Conservation (phyloP, 75 land plant species). For the Pinus tabuliformis region DNA sequence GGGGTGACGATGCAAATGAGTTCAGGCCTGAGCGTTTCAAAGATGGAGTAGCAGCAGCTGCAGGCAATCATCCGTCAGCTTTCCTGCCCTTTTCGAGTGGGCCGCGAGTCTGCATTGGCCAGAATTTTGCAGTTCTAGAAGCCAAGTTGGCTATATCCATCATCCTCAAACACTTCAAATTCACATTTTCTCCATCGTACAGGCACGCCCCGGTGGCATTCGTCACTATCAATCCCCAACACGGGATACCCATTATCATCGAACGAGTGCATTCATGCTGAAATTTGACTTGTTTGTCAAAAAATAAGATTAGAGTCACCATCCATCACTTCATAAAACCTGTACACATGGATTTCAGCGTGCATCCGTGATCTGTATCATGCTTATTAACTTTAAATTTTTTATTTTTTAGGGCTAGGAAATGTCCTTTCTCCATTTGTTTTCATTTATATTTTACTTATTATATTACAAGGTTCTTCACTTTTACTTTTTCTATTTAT, state of each 20-base stretch:
- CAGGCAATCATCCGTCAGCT: constrained; percentile 34
- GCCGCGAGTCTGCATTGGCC: constrained; percentile 32
- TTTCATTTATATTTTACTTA: too few relatives aligned
- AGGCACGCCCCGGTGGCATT: constrained; percentile 19
- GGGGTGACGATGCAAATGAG: constrained; percentile 61
- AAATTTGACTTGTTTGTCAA: background rate
- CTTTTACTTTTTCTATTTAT: too few relatives aligned
- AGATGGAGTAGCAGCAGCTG: constrained; percentile 32
- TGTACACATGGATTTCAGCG: too few relatives aligned
- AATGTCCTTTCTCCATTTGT: too few relatives aligned
- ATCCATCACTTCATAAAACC: too few relatives aligned
- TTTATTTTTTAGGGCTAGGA: too few relatives aligned
- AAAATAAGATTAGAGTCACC: too few relatives aligned
- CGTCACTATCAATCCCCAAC: constrained; percentile 15
- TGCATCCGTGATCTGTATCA: too few relatives aligned
- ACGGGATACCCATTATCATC: constrained; percentile 24
- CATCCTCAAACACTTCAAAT: constrained; percentile 14
- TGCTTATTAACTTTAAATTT: too few relatives aligned
- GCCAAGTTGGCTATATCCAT: constrained; percentile 21
- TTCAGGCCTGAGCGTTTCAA: constrained; percentile 60
- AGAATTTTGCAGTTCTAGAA: constrained; percentile 27
- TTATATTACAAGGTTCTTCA: too few relatives aligned
- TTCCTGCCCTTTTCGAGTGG: constrained; percentile 37
- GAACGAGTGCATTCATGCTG: background rate
- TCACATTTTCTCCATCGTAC: constrained; percentile 19